Evolutionary conservation across 2,329 filamentous ascomycete genomes (phyloP), one percentile per base, ranked within the genome.

Genomic region (Bipolaris bicolor): DNA sequence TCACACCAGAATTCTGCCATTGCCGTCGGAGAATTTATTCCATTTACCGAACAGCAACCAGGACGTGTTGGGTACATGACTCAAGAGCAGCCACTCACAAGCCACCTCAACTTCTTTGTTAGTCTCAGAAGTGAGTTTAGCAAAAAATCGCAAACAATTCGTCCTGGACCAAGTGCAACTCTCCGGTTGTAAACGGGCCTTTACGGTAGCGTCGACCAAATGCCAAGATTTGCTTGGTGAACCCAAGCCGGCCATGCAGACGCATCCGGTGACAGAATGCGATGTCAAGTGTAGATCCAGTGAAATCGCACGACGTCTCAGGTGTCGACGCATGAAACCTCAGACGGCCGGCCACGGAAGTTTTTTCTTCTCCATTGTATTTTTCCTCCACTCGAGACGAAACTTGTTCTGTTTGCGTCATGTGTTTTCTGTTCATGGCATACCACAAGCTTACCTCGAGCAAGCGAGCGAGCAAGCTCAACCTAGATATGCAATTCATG

Each of bases 341-440:
- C 24, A 18, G 7, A 33, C 45, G 31, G 45, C 10, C 33, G 20
- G 18, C 36, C 13, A n/a, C 18, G 33, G 31, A 37, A 46, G 10
- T 24, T 22, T 41, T 41, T 6, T 41, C 22, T 22, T 41, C 22
- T 41, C 39, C 7, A 5, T 41, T 18, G 13, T 13, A 16, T 24
- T 41, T 24, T 24, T 24, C 11, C 11, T 15, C 16, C 20, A 22
- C 15, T 22, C 39, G 16, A 33, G 43, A 46, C 45, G 33, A 48
- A 48, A 48, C 45, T 22, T 48, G 16, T 48, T 48, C 31, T 37
- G 45, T 24, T 22, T 48, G 18, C 45, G 24, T 33, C 36, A 48
- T 13, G 31, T 24, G 31, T n/a, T 48, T 36, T 15, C 15, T 34
- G 11, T 16, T n/a, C 18, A 48, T 20, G 33, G 24, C 31, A 48